These are phyloP conservation scores for Rhodamnia rubescens DNA, from an alignment of 345 rosid genomes.

Conservation along the genomic window DNA sequence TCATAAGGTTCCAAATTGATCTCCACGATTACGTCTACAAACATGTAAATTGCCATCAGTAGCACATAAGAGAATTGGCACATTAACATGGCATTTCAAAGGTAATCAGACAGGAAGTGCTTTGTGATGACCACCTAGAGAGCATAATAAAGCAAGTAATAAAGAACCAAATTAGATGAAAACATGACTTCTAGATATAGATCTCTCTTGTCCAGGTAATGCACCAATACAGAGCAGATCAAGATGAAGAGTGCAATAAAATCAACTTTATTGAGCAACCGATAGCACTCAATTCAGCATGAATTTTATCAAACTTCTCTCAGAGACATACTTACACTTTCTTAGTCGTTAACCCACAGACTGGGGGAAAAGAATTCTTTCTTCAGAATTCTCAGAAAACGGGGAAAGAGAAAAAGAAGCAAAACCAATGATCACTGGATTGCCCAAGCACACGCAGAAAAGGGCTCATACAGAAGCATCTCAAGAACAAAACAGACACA, in stretches of 20 bases:
- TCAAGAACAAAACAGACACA: neutral
- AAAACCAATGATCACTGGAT: neutral
- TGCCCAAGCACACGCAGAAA: neutral
- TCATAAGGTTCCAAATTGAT: neutral
- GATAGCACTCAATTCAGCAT: neutral
- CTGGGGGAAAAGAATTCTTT: neutral
- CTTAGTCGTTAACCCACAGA: neutral
- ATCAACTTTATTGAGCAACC: neutral
- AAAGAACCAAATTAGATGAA: neutral
- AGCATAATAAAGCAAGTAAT: neutral
- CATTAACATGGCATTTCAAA: no score
- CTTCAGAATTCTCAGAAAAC: neutral
- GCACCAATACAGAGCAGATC: neutral
- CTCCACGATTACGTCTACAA: neutral
- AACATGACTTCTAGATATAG: neutral
- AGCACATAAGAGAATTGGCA: no score
- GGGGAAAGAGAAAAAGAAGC: neutral
- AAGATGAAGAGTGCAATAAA: no score
- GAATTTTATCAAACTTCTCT: neutral
- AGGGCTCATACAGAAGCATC: neutral
- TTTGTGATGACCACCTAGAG: neutral
- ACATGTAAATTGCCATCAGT: neutral
- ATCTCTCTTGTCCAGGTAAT: neutral
- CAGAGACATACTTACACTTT: neutral
- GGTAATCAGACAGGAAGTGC: neutral